Conservation (phyloP, 192 early-diverging fungal genomes). For the Coemansia brasiliensis region DNA sequence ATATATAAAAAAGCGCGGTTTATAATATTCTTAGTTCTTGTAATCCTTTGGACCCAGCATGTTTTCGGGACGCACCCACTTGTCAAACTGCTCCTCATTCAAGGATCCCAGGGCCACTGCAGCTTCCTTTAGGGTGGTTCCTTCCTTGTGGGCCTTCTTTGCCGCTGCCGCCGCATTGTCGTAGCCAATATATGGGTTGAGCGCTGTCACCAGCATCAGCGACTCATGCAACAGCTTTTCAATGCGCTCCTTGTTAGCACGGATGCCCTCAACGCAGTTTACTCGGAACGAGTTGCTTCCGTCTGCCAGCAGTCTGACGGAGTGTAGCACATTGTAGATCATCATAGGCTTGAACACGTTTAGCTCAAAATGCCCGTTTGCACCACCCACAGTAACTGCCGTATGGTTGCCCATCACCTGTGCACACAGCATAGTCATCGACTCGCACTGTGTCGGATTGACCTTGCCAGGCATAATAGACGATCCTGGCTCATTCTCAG, state of each 20-base stretch:
- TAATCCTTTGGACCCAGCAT: slow-evolving; percentile 74
- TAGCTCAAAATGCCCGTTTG: slow-evolving; percentile 98
- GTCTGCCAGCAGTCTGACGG: slow-evolving; percentile 83
- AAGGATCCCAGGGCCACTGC: slow-evolving; percentile 83
- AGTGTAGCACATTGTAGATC: slow-evolving; percentile 97
- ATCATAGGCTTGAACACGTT: slow-evolving; percentile 99
- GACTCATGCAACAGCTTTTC: slow-evolving; percentile 84
- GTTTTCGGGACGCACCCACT: slow-evolving; percentile 92
- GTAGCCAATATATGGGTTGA: slow-evolving; percentile 97
- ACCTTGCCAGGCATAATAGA: slow-evolving; percentile 99
- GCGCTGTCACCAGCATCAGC: slow-evolving; percentile 97
- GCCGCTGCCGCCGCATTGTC: slow-evolving; percentile 91
- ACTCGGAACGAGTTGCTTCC: slow-evolving; percentile 89
- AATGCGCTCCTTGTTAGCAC: slow-evolving; percentile 92
- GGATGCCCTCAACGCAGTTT: slow-evolving; percentile 94
- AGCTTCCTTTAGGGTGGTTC: slow-evolving; percentile 86
- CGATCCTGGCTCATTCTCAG: slow-evolving; percentile 98
- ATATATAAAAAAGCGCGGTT: too few species aligned
- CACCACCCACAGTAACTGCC: slow-evolving; percentile 86
- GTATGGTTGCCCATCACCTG: slow-evolving; percentile 99
- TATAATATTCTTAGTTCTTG: slow-evolving; percentile 28
- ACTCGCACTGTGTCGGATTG: slow-evolving; percentile 99
- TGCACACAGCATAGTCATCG: slow-evolving; percentile 98
- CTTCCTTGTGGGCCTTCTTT: slow-evolving; percentile 96
- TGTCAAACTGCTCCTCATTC: slow-evolving; percentile 88